phyloP scores from a whole-genome alignment of 1,284 basidiomycete species.

The Thelephora terrestris region DNA sequence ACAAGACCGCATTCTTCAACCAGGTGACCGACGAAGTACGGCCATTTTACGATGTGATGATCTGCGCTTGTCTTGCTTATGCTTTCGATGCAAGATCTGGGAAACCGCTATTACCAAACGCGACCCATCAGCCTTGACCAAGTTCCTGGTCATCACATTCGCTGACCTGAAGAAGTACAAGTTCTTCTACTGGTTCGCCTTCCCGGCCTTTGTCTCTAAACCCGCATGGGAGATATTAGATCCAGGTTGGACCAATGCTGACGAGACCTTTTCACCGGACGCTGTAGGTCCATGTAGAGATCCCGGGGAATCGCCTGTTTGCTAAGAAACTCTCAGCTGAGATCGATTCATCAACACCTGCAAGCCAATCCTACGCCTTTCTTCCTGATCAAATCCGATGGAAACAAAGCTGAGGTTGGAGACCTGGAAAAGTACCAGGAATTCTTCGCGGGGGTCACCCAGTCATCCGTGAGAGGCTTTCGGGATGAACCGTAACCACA shows the following conservation, averaged over 20 bases:
- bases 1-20: constrained; percentile 83
- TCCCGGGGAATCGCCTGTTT: neutral
- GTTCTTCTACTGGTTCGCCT: constrained; percentile 97
- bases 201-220: constrained; percentile 83
- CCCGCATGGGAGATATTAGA: constrained; percentile 74
- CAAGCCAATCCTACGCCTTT: constrained; percentile 35
- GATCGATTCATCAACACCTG: constrained; percentile 39
- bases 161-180: constrained; percentile 98
- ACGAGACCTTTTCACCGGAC: constrained; percentile 25
- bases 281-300: constrained; percentile 22
- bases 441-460: constrained; percentile 38
- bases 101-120: constrained; percentile 35
- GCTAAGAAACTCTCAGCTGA: constrained; percentile 28
- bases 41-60: constrained; percentile 5
- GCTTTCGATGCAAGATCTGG: constrained; percentile 45
- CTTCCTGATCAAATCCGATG: constrained; percentile 43
- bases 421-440: constrained; percentile 44
- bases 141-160: constrained; percentile 86
- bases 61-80: constrained; percentile 4
- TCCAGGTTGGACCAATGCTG: constrained; percentile 41
- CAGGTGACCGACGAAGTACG: constrained; percentile 50
- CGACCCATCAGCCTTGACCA: constrained; percentile 49
- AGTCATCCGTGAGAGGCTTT: constrained; percentile 6
- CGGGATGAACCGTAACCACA: neutral
- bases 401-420: constrained; percentile 29